These are phyloP conservation scores for Ophiosphaerella herpotricha DNA, from an alignment of 2,329 filamentous ascomycete species.

Conservation along the genomic window DNA sequence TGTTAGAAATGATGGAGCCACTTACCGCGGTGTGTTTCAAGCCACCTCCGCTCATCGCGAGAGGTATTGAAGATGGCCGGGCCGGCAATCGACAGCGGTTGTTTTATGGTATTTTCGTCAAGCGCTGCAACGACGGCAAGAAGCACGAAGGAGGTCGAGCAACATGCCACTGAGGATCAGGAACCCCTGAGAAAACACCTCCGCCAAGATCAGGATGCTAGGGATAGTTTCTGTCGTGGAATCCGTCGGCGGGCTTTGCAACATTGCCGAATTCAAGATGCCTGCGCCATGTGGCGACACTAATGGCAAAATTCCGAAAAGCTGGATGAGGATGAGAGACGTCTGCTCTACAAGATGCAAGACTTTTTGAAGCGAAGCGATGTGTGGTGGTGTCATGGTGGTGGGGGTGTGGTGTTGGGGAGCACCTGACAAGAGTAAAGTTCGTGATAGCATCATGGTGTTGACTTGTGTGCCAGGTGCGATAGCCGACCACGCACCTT, in stretches of 20 bases:
- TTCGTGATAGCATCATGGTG: constrained; percentile 10
- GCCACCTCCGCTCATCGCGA: background rate
- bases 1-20: background rate
- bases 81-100: background rate
- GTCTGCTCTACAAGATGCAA: background rate
- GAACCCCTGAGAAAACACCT: background rate
- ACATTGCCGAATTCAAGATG: background rate
- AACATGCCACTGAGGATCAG: background rate
- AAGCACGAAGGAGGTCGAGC: background rate
- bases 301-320: background rate
- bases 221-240: background rate
- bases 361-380: background rate
- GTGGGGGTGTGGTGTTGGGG: background rate
- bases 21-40: background rate
- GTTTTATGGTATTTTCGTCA: background rate
- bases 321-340: background rate
- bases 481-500: background rate
- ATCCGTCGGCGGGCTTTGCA: background rate
- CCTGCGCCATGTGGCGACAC: background rate
- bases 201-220: background rate
- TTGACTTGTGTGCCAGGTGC: constrained; percentile 3
- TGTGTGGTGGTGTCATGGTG: constrained; percentile 1
- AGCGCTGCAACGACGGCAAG: background rate
- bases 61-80: background rate
- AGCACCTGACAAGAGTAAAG: background rate